Evolutionary conservation across 164 flowering plant genomes (phyloP), one percentile per base, ranked within the genome.

Genomic region (Santalum album): DNA sequence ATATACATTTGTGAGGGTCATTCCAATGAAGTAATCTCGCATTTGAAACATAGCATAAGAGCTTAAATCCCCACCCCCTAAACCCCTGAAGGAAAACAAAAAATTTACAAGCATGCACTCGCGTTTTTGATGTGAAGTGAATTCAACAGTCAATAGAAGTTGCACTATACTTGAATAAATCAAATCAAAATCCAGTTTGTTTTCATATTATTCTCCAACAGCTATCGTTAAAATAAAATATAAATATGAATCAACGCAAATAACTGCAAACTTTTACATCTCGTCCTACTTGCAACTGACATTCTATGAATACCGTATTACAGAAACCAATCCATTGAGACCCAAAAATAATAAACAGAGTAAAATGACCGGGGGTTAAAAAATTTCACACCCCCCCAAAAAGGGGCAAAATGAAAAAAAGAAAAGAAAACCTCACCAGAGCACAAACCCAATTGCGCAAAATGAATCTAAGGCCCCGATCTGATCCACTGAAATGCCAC

Each of bases 391-490:
- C 50, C 54, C 34, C 27, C 32, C 6, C 15, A 14, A 3, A 22
- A 49, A 57, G 27, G 15, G 18, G 2, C 6, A 9, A 22, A 19
- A 19, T 5, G 16, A 19, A 23, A 6, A 46, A 38, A 38, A 4
- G 42, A 38, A 7, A 22, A 35, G n/a, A 58, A 71, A 54, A 64
- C 65, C 68, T 63, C 56, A 42, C 64, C 51, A 70, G 61, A 49
- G 70, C 63, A 61, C 68, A 58, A 38, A 59, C 35, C 49, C 36
- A 59, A 62, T 51, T 70, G 77, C 69, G 73, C 76, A 54, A 35
- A 74, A 80, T 78, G 70, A 76, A 81, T 75, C 19, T 57, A 60
- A 70, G 65, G 26, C 63, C 68, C 63, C 62, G 47, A 57, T 58
- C 68, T 29, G 51, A 49, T 29, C 40, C 58, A 20, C 56, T 73